Conservation (phyloP, 768 basidiomycete genomes). For the Lentinula sp. region DNA sequence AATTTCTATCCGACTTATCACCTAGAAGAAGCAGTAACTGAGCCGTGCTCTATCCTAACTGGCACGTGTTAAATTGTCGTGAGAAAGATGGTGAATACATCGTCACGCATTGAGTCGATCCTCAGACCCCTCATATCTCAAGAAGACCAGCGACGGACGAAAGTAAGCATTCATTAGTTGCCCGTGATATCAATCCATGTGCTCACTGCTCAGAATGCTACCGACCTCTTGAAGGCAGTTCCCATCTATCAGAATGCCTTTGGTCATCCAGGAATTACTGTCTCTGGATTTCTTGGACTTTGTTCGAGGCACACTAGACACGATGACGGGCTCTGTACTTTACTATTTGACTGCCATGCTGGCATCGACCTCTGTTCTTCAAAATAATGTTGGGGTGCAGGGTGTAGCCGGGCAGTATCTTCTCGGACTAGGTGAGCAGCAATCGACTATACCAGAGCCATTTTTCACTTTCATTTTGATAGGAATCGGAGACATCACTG, state of each 20-base stretch:
- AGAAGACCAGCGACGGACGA: not conserved
- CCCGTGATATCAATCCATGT: not conserved
- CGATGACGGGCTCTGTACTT: conserved; percentile 28
- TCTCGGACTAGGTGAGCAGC: conserved; percentile 44
- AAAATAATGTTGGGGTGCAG: conserved; percentile 19
- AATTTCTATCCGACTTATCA: too few species aligned
- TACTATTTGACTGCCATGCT: conserved; percentile 41
- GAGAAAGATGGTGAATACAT: too few species aligned
- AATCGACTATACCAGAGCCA: conserved; percentile 13
- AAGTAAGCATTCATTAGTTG: not conserved
- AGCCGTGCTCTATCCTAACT: too few species aligned
- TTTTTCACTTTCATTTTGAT: not conserved
- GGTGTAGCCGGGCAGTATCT: conserved; percentile 41
- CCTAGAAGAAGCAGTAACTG: too few species aligned
- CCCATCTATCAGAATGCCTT: conserved; percentile 20
- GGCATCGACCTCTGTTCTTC: conserved; percentile 25
- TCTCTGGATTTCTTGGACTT: conserved; percentile 33
- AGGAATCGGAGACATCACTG: conserved; percentile 74
- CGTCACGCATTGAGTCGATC: too few species aligned
- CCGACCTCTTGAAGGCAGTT: not conserved
- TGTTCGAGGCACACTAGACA: conserved; percentile 27
- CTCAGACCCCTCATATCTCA: not conserved
- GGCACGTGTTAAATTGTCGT: too few species aligned
- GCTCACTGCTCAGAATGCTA: not conserved
- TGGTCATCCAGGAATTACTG: conserved; percentile 18